phyloP scores from a whole-genome alignment of 2,329 filamentous ascomycete genomes.

The Lasiodiplodia gonubiensis region DNA sequence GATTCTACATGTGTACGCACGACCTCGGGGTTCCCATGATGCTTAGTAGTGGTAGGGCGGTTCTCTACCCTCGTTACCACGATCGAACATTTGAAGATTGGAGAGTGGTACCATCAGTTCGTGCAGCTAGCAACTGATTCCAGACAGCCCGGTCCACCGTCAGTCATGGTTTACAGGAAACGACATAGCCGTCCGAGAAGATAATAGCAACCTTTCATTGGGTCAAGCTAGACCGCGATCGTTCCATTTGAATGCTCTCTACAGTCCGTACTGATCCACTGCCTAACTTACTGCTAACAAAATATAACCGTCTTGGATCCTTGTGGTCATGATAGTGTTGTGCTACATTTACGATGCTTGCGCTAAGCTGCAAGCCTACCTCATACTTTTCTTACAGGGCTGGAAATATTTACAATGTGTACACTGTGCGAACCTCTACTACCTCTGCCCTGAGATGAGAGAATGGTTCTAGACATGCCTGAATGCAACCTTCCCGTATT shows the following conservation, averaged over 20 bases:
- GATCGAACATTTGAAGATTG: too few species aligned
- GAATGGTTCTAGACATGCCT: not conserved
- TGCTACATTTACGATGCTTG: not conserved
- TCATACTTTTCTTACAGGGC: not conserved
- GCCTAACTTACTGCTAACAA: not conserved
- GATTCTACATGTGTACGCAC: too few species aligned
- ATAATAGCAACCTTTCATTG: too few species aligned
- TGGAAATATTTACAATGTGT: slow-evolving; percentile 10
- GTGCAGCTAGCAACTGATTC: too few species aligned
- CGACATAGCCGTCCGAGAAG: too few species aligned
- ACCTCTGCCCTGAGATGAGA: not conserved
- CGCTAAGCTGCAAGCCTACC: not conserved
- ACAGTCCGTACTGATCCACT: not conserved
- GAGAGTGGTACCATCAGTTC: too few species aligned
- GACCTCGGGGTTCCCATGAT: too few species aligned
- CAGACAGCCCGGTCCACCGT: too few species aligned
- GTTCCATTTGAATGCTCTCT: not conserved
- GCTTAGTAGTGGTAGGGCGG: too few species aligned
- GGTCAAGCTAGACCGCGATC: not conserved
- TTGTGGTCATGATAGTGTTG: not conserved
- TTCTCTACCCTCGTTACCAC: too few species aligned
- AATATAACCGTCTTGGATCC: not conserved
- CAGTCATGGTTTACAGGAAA: too few species aligned
- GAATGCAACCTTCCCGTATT: not conserved
- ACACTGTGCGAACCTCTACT: not conserved